A percentile compares a stretch with the other conserved stretches of the same genome.
These are phyloP conservation scores for Geotrichum fermentans DNA, from an alignment of 1,139 yeast species.

Conservation along the genomic window DNA sequence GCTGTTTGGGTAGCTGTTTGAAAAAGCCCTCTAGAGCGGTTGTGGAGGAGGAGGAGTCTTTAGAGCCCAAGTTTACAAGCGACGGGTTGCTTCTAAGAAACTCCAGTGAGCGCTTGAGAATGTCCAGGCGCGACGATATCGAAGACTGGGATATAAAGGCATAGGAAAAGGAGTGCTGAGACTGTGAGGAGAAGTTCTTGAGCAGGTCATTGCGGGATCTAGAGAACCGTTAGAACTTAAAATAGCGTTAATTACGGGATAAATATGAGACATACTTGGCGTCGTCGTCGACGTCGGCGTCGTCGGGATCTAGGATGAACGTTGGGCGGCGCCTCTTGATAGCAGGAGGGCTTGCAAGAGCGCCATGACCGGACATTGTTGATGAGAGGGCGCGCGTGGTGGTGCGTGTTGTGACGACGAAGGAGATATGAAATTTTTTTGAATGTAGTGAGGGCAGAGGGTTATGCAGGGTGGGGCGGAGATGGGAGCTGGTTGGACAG, in stretches of 20 bases:
- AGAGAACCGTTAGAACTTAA: too few species aligned
- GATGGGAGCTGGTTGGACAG: too few species aligned
- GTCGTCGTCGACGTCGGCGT: not conserved
- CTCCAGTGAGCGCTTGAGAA: slow-evolving; percentile 68
- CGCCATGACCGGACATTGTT: not conserved
- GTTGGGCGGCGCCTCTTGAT: slow-evolving; percentile 2
- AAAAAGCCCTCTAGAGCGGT: slow-evolving; percentile 21
- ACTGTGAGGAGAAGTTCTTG: slow-evolving; percentile 62
- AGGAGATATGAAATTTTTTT: not conserved
- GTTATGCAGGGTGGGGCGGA: not conserved
- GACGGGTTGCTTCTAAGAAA: slow-evolving; percentile 55
- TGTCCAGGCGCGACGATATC: slow-evolving; percentile 66
- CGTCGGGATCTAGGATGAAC: slow-evolving; percentile 5
- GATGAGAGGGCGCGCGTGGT: not conserved
- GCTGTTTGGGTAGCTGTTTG: not conserved
- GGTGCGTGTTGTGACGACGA: not conserved
- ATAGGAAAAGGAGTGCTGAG: slow-evolving; percentile 80
- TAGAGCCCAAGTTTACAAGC: slow-evolving; percentile 15
- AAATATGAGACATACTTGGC: not conserved
- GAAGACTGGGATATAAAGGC: slow-evolving; percentile 80
- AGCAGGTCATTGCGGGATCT: slow-evolving; percentile 15
- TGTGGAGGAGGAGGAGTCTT: slow-evolving; percentile 19
- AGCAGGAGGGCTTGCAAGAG: not conserved
- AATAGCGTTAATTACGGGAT: not conserved
- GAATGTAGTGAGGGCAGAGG: not conserved